phyloP scores from a whole-genome alignment of 768 basidiomycete genomes.

The Pleurotus eryngii region DNA sequence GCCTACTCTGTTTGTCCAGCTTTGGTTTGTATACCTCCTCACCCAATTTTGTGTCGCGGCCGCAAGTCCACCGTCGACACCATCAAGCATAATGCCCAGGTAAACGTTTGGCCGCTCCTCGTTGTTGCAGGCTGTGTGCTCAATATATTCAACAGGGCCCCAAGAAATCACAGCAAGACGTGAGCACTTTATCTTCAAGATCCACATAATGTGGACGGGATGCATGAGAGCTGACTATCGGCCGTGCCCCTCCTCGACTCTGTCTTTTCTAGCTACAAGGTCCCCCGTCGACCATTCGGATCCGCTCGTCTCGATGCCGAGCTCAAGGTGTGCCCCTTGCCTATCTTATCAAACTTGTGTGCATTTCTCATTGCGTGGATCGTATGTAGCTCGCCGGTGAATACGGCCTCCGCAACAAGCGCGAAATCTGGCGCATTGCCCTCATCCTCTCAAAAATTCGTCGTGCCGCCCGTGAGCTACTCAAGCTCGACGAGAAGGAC shows the following conservation, averaged over 20 bases:
- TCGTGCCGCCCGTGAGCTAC: slow-evolving; percentile 99
- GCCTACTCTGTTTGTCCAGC: slow-evolving; percentile 34
- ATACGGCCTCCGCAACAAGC: slow-evolving; percentile 99
- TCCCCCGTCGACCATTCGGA: slow-evolving; percentile 95
- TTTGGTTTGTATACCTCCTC: slow-evolving; percentile 25
- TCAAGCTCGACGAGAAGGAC: slow-evolving; percentile 99
- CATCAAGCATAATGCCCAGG: slow-evolving; percentile 84
- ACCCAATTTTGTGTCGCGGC: slow-evolving; percentile 19
- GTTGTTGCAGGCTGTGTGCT: slow-evolving; percentile 28
- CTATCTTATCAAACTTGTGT: not conserved
- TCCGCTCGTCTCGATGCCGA: slow-evolving; percentile 99
- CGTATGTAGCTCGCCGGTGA: slow-evolving; percentile 88
- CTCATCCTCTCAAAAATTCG: slow-evolving; percentile 99
- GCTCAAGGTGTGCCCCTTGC: slow-evolving; percentile 71
- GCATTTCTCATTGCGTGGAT: not conserved
- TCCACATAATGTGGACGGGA: slow-evolving; percentile 65
- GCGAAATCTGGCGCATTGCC: slow-evolving; percentile 99
- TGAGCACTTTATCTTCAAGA: slow-evolving; percentile 67
- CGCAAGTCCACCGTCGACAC: slow-evolving; percentile 31
- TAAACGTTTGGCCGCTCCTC: slow-evolving; percentile 35
- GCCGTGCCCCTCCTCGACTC: slow-evolving; percentile 63
- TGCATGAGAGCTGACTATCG: slow-evolving; percentile 59
- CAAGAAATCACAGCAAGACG: slow-evolving; percentile 93
- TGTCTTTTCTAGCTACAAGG: slow-evolving; percentile 79
- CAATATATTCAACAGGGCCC: slow-evolving; percentile 55